These are phyloP conservation scores for Zoysia pacifica DNA, from an alignment of 176 grass and related monocot species.

Conservation along the genomic window DNA sequence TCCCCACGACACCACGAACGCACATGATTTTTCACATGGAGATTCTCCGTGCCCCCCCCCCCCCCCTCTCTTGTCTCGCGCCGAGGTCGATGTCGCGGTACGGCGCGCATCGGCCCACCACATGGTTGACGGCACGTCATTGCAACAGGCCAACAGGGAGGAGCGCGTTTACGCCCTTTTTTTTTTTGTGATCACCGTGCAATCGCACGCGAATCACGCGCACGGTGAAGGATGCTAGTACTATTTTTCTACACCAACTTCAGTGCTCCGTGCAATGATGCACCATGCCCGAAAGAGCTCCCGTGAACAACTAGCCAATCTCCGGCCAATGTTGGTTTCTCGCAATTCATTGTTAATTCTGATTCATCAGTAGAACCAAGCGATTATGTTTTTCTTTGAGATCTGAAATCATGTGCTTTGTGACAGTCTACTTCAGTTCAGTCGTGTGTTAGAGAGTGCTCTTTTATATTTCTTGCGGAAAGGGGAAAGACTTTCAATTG, in stretches of 20 bases:
- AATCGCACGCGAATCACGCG: neutral
- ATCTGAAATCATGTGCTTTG: neutral
- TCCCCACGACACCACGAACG: neutral
- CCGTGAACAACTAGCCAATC: neutral
- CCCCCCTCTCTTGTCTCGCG: neutral
- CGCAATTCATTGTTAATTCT: neutral
- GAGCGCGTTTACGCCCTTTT: neutral
- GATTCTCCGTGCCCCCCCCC: neutral
- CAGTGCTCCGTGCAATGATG: neutral
- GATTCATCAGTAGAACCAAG: neutral
- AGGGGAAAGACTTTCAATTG: neutral
- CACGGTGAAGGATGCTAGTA: neutral
- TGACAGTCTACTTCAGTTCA: neutral
- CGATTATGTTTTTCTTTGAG: neutral
- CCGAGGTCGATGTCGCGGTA: neutral
- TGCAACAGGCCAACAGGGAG: neutral
- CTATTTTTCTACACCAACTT: neutral
- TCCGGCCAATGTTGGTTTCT: neutral
- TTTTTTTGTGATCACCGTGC: neutral
- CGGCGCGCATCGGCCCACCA: constrained; percentile 3
- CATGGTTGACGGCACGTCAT: constrained; percentile 1
- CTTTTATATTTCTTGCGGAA: neutral
- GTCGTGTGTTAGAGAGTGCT: neutral
- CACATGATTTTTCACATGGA: neutral
- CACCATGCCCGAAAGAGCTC: neutral